Base-by-base conservation (phyloP, 176 grass and related monocot species). In the Microstegium vimineum region DNA sequence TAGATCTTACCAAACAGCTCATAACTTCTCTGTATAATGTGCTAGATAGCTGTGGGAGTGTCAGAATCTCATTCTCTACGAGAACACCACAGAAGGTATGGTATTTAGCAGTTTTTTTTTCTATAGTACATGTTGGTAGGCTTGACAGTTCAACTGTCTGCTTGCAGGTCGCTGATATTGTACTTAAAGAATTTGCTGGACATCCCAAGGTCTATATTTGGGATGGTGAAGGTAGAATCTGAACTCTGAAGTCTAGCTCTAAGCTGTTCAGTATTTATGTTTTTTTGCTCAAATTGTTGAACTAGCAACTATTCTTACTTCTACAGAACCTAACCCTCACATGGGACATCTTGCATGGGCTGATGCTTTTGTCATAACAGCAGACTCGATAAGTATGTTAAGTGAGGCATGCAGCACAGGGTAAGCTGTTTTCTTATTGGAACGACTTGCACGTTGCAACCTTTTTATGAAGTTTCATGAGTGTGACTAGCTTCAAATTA, bases 281-380 rank as follows among this genome's bases (percentile, higher is more conserved):
- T 80, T 23, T n/a, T 49, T 81, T 75, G 59, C 70, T 61, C 9
- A 69, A 77, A 20, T 65, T 80, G 22, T 64, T 61, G 2, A 59
- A 76, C 10, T 30, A 73, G 4, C 63, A 70, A 41, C 14, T 36
- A 65, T 34, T 73, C 78, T 83, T 79, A 20, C 75, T 82, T 83
- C 17, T 85, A 37, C 82, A 97, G 95, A 93, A 81, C 89, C 92
- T 78, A 94, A 98, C 69, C 90, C 92, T 5, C 90, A 98, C 74
- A 87, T 98, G 89, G 92, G 95, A 42, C 90, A 98, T 90, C 86
- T 98, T 52, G 95, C 95, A 30, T 98, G 95, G 95, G 95, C 86
- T 66, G 90, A 98, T 93, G 95, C 95, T 79, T 98, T 98, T 74
- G 69, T 98, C 11, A 59, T 98, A n/a, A 98, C 95, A 73, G 90